Percentiles rank a stretch among this genome's conserved stretches.
These are phyloP conservation scores for Globisporangium spiculum DNA, from an alignment of 352 stramenopile genomes.

Conservation along the genomic window DNA sequence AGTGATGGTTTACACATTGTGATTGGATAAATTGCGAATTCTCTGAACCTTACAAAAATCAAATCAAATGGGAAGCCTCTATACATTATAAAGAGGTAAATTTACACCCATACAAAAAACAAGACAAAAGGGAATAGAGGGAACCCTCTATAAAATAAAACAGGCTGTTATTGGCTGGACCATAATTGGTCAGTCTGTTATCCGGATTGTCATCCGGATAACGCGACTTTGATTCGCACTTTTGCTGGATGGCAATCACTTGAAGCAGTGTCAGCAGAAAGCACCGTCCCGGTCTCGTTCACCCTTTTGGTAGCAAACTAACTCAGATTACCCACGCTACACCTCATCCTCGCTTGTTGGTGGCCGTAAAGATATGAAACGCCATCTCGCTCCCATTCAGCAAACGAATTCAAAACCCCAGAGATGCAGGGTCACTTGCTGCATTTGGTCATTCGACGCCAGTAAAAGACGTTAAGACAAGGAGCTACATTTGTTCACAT, in stretches of 20 bases:
- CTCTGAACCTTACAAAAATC: no score
- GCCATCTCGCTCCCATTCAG: background rate
- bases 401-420: background rate
- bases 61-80: no score
- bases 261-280: background rate
- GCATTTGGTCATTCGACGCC: background rate
- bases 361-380: background rate
- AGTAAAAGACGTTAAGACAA: background rate
- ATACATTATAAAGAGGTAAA: no score
- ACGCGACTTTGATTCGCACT: background rate
- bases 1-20: background rate
- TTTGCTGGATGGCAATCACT: background rate
- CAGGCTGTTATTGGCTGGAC: background rate
- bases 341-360: background rate
- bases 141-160: no score
- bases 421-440: background rate
- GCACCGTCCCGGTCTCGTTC: no score
- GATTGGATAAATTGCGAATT: background rate
- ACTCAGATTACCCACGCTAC: background rate
- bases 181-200: background rate
- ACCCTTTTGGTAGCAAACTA: background rate
- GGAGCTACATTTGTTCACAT: background rate
- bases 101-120: no score
- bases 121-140: no score
- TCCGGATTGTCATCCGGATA: constrained; percentile 1